phyloP scores from a whole-genome alignment of 176 grass and related monocot genomes.

The Alloteropsis semialata region DNA sequence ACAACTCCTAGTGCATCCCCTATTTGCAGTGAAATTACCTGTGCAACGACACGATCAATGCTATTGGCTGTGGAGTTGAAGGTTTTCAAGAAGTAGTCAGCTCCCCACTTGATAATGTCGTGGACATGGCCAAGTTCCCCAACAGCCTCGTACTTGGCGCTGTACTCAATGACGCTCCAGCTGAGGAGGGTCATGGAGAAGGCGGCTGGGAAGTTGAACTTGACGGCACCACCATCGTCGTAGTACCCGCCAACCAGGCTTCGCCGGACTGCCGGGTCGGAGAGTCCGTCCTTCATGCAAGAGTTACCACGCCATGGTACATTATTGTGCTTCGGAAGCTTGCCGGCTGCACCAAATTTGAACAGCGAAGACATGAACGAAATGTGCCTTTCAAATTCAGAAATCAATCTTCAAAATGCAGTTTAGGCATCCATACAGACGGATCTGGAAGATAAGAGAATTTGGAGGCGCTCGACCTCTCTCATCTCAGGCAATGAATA shows the following conservation, averaged over 20 bases:
- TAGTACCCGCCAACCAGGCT: constrained; percentile 79
- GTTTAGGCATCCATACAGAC: neutral
- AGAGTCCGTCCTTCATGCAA: constrained; percentile 80
- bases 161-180: constrained; percentile 98
- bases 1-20: neutral
- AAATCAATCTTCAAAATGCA: neutral
- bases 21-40: constrained; percentile 38
- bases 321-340: constrained; percentile 82
- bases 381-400: neutral
- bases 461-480: neutral
- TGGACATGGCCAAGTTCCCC: constrained; percentile 77
- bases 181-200: constrained; percentile 93
- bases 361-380: neutral
- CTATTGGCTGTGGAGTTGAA: constrained; percentile 78
- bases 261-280: constrained; percentile 46
- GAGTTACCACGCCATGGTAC: constrained; percentile 80
- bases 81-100: constrained; percentile 89
- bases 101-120: constrained; percentile 85
- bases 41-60: constrained; percentile 59
- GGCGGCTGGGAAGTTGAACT: constrained; percentile 84
- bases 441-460: constrained; percentile 15
- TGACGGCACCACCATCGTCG: constrained; percentile 68
- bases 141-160: constrained; percentile 71
- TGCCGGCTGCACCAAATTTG: constrained; percentile 58
- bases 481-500: neutral